These are phyloP conservation scores for Naganishia antarctica DNA, from an alignment of 768 basidiomycete genomes.

Conservation along the genomic window DNA sequence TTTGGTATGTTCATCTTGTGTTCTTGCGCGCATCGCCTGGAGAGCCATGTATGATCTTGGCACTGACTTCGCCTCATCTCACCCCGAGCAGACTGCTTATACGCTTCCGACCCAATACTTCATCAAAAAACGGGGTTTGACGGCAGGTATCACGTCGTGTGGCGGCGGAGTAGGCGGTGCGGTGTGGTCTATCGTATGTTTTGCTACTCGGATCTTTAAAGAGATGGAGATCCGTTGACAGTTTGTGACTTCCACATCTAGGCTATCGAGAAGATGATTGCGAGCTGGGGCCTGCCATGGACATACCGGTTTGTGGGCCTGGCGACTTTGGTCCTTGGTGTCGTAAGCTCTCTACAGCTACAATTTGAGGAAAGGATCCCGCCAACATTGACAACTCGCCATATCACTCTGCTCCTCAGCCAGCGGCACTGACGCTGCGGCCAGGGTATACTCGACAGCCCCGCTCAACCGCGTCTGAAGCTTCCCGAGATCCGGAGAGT, in stretches of 20 bases:
- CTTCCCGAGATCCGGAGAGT: background rate
- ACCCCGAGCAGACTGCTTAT: conserved; percentile 25
- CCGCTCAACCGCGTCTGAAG: background rate
- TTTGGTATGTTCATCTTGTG: conserved; percentile 14
- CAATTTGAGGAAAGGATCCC: no score
- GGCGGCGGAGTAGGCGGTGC: conserved; percentile 31
- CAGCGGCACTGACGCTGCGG: conserved; percentile 11
- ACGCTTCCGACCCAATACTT: conserved; percentile 31
- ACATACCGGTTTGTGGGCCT: conserved; percentile 21
- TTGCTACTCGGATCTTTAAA: background rate
- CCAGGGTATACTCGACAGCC: conserved; percentile 21
- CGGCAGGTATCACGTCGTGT: conserved; percentile 29
- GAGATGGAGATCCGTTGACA: background rate
- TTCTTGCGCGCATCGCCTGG: background rate
- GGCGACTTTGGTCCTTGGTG: conserved; percentile 4
- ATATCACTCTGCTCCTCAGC: conserved; percentile 7
- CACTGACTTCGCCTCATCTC: background rate
- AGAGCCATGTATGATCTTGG: no score
- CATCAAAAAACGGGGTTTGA: conserved; percentile 29
- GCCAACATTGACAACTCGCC: background rate
- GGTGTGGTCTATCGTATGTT: conserved; percentile 28
- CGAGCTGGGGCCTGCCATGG: conserved; percentile 21
- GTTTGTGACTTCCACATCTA: background rate
- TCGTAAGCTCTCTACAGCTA: background rate
- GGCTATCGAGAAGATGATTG: conserved; percentile 27